Base-by-base conservation (phyloP, 768 basidiomycete species). In the Tulasnella sp. region DNA sequence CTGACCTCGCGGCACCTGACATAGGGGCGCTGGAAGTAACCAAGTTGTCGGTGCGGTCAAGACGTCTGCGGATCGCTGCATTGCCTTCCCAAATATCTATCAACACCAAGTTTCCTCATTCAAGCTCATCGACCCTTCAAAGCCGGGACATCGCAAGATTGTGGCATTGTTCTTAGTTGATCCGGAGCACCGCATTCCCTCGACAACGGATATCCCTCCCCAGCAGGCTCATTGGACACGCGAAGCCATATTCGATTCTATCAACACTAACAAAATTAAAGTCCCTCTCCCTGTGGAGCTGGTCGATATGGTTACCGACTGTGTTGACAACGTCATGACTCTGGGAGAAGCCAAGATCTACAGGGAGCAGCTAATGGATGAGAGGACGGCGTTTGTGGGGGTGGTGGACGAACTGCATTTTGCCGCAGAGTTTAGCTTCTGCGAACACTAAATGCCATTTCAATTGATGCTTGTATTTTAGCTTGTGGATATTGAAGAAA, bases 71-170 rank as follows among this genome's bases (percentile, higher is more conserved):
- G 36, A 45, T 36, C 69, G 76, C 40, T 77, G 76, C 76, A 77
- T 77, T 25, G 76, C 76, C 29, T 77, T 77, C 15, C 76, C 76
- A n/a, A 77, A 77, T 22, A 72, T 77, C 31, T 77, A 77, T 39
- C 76, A 77, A 31, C 76, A 77, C 70, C 45, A 42, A 38, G 76
- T 77, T n/a, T 72, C 69, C 34, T 54, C 76, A 17, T 77, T 77
- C 71, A 49, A 64, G 25, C 42, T 77, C 39, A 22, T 54, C 14
- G 76, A 77, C 52, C 39, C 42, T 1, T 19, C n/a, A 3, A 77
- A 77, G 40, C 76, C 76, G 3, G 76, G 76, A 14, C 71, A 77
- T 31, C 76, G 76, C 69, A 77, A 77, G 54, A 77, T 77, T n/a
- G 36, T 74, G 2, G 73, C 73, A 2, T 34, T 74, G 36, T 74